These are phyloP conservation scores for Plasmopara viticola DNA, from an alignment of 352 stramenopile species.

Conservation along the genomic window DNA sequence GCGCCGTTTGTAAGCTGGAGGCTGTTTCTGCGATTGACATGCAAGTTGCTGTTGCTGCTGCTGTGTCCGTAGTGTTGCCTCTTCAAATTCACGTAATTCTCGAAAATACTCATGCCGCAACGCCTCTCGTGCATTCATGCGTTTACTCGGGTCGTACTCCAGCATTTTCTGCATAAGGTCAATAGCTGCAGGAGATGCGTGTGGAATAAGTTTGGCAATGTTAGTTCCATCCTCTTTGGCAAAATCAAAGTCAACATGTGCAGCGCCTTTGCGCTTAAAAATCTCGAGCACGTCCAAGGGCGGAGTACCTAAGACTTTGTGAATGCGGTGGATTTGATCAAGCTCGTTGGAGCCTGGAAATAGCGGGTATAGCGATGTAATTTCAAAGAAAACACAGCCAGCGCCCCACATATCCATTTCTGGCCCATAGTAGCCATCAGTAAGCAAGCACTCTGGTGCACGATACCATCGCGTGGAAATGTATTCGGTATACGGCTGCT, in stretches of 20 bases:
- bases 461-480: slow-evolving; percentile 96
- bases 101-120: slow-evolving; percentile 88
- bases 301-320: slow-evolving; percentile 92
- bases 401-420: slow-evolving; percentile 96
- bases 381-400: slow-evolving; percentile 95
- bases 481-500: slow-evolving; percentile 96
- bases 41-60: slow-evolving; percentile 28
- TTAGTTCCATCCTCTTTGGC: slow-evolving; percentile 78
- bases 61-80: slow-evolving; percentile 32
- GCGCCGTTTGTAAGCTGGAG: slow-evolving; percentile 30
- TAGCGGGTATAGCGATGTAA: slow-evolving; percentile 91
- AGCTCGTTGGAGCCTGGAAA: slow-evolving; percentile 93
- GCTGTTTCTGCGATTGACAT: slow-evolving; percentile 22
- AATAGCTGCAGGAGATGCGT: slow-evolving; percentile 77
- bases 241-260: slow-evolving; percentile 93
- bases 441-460: slow-evolving; percentile 92
- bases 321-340: slow-evolving; percentile 93
- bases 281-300: slow-evolving; percentile 77
- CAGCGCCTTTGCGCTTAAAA: slow-evolving; percentile 87
- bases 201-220: slow-evolving; percentile 84
- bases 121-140: slow-evolving; percentile 86
- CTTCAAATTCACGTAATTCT: slow-evolving; percentile 80
- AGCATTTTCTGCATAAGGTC: slow-evolving; percentile 88
- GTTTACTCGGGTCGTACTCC: slow-evolving; percentile 85
- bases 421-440: slow-evolving; percentile 92